Evolutionary conservation across 192 early-diverging fungal genomes (phyloP).

Genomic region (Podila epigama): DNA sequence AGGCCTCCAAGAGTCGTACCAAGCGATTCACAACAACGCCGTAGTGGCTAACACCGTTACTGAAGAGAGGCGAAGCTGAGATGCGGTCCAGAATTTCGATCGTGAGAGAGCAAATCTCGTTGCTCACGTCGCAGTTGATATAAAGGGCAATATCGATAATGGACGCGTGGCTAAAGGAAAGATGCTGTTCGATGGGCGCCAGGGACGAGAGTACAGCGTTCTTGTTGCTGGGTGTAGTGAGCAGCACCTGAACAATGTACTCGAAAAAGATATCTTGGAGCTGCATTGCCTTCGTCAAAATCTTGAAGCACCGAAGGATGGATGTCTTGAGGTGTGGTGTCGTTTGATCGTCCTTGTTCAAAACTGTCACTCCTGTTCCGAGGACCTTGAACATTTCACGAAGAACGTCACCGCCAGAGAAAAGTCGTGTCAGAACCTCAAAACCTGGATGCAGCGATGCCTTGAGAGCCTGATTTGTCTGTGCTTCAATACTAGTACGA

Average conservation of each 20-base stretch:
- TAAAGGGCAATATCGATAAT: constrained; percentile 79
- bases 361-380: constrained; percentile 61
- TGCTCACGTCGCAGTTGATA: constrained; percentile 69
- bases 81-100: constrained; percentile 76
- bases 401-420: constrained; percentile 78
- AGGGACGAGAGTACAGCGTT: constrained; percentile 59
- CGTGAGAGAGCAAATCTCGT: constrained; percentile 77
- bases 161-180: constrained; percentile 71
- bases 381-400: constrained; percentile 75
- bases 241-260: constrained; percentile 55
- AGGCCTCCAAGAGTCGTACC: constrained; percentile 71
- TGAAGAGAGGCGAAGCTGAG: constrained; percentile 76
- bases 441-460: constrained; percentile 83
- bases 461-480: constrained; percentile 51
- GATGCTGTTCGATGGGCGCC: constrained; percentile 79
- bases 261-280: constrained; percentile 78
- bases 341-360: constrained; percentile 58
- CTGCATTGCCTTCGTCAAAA: constrained; percentile 71
- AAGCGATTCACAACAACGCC: constrained; percentile 73
- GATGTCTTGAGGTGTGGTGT: constrained; percentile 50
- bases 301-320: constrained; percentile 60
- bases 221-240: constrained; percentile 52
- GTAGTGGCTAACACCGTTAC: constrained; percentile 52
- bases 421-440: constrained; percentile 76
- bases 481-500: constrained; percentile 20